A percentile compares a stretch with the other conserved stretches of the same genome.
Conservation (phyloP, 129 eudicot species). For the Artemisia annua region DNA sequence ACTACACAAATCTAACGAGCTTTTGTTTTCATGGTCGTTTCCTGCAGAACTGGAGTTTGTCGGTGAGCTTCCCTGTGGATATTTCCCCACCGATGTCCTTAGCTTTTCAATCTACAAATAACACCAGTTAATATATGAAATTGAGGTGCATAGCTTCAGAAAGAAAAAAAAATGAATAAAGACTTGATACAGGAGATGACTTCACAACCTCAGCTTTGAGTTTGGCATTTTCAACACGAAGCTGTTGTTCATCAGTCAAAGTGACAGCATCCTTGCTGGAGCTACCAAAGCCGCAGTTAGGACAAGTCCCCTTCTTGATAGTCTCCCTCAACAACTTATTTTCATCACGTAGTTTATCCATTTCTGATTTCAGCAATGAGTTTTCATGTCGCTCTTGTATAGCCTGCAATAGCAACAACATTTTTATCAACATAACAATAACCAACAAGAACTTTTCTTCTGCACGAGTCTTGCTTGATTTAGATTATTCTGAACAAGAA, state of each 20-base stretch:
- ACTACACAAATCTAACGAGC: slow-evolving; percentile 65
- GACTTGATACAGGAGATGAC: neutral
- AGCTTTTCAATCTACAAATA: slow-evolving; percentile 78
- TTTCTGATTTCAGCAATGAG: slow-evolving; percentile 75
- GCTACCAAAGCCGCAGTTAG: slow-evolving; percentile 72
- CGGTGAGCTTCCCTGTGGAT: slow-evolving; percentile 55
- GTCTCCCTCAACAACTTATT: slow-evolving; percentile 69
- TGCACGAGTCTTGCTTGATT: neutral
- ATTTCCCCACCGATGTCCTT: slow-evolving; percentile 53
- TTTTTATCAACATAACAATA: neutral
- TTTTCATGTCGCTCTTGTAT: slow-evolving; percentile 99
- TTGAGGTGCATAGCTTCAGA: slow-evolving; percentile 6
- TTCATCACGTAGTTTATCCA: slow-evolving; percentile 82
- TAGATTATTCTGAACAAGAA: slow-evolving; percentile 13
- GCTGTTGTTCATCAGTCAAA: slow-evolving; percentile 61
- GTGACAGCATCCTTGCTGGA: slow-evolving; percentile 43
- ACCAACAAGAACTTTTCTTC: slow-evolving; percentile 8
- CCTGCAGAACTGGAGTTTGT: slow-evolving; percentile 52
- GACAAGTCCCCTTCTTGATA: slow-evolving; percentile 60
- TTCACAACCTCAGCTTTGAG: slow-evolving; percentile 84
- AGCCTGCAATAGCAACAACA: slow-evolving; percentile 57
- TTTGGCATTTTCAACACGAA: slow-evolving; percentile 70
- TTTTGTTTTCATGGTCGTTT: slow-evolving; percentile 58
- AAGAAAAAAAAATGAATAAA: neutral
- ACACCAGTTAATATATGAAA: slow-evolving; percentile 6